Evolutionary conservation across 1,284 basidiomycete species (phyloP).

Genomic region (Psilocybe mexicana): DNA sequence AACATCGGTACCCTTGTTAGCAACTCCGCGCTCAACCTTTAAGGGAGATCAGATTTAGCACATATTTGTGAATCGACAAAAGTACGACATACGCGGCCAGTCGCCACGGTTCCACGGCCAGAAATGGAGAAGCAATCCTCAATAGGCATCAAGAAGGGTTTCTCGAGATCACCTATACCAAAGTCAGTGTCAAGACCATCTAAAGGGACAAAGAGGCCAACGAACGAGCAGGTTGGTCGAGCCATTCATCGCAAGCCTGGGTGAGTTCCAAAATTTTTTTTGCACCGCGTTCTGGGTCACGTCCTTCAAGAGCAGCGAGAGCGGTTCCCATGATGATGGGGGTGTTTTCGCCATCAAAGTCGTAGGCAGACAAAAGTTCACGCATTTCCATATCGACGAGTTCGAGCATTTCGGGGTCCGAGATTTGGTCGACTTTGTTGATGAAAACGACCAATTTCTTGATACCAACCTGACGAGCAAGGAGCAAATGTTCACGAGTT

Average conservation of each 20-base stretch:
- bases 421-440: constrained; percentile 98
- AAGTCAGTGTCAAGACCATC: not conserved
- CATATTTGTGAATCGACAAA: not conserved
- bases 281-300: constrained; percentile 77
- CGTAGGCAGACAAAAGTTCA: constrained; percentile 90
- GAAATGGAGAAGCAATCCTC: constrained; percentile 99
- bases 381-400: constrained; percentile 99
- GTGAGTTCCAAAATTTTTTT: constrained; percentile 87
- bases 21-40: constrained; percentile 91
- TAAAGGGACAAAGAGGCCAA: constrained; percentile 21
- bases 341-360: constrained; percentile 96
- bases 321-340: constrained; percentile 98
- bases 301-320: constrained; percentile 90
- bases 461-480: constrained; percentile 98
- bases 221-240: constrained; percentile 90
- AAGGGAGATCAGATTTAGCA: not conserved
- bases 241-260: constrained; percentile 90
- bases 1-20: constrained; percentile 92
- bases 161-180: constrained; percentile 85
- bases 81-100: constrained; percentile 70
- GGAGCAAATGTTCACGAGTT: constrained; percentile 96
- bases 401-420: constrained; percentile 98
- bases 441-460: constrained; percentile 99
- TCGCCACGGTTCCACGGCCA: constrained; percentile 97
- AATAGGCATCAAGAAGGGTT: constrained; percentile 96